These are phyloP conservation scores for Coemansia sp. DNA, from an alignment of 192 early-diverging fungal species.

Conservation along the genomic window DNA sequence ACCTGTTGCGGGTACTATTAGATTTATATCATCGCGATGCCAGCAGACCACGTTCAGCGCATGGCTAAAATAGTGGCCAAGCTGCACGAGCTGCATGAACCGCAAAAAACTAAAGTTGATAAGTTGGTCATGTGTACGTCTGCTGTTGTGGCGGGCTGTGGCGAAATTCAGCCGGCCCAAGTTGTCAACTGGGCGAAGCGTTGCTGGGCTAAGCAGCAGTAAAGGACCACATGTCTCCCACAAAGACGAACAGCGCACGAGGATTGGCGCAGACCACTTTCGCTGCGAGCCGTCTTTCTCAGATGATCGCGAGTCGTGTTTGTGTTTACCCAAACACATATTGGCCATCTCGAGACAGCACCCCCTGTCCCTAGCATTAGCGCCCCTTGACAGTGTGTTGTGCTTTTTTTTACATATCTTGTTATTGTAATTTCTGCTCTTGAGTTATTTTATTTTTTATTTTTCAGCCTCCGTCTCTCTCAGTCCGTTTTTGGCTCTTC, in stretches of 20 bases:
- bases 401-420: neutral
- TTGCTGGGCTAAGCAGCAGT: neutral
- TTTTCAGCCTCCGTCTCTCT: neutral
- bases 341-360: neutral
- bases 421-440: neutral
- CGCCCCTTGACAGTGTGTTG: conserved; percentile 3
- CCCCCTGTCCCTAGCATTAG: neutral
- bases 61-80: neutral
- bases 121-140: neutral
- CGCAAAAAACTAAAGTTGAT: neutral
- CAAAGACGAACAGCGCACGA: neutral
- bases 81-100: neutral
- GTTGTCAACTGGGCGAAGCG: neutral
- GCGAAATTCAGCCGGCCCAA: neutral
- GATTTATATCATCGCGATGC: neutral
- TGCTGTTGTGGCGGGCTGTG: neutral
- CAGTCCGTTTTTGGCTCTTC: neutral
- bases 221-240: neutral
- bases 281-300: neutral
- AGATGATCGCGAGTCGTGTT: neutral
- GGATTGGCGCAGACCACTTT: neutral
- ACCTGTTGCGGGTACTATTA: neutral
- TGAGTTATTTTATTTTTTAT: conserved; percentile 6
- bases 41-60: neutral
- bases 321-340: neutral